Base-by-base conservation (phyloP, 192 early-diverging fungal species). In the Spizellomyces punctatus region DNA sequence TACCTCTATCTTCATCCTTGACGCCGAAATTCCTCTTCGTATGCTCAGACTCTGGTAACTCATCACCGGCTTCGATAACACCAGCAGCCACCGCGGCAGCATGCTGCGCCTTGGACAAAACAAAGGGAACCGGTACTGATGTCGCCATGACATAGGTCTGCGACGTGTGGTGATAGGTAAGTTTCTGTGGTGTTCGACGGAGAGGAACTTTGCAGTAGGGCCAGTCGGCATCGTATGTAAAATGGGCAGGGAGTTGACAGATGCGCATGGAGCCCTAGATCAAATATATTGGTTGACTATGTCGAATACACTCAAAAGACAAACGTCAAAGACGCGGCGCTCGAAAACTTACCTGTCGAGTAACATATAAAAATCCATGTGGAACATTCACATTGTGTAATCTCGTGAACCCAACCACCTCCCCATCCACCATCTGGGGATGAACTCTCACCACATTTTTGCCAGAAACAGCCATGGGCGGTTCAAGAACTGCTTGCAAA, bases 81-180 rank as follows among this genome's bases (percentile, higher is more conserved):
- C 83, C 86, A 1, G 83, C 79, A 1, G 78, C 73, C 46, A 87
- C 72, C 6, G 86, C 86, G 6, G 86, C 83, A 50, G 80, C 79
- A 72, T 87, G 78, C 52, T 83, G 80, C 0, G 86, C 86, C 67
- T 90, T 86, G 56, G 86, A 82, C 44, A 97, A 77, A 12, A 73
- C 64, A 74, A 96, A 96, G 6, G 82, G 79, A 16, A 79, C 77
- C 14, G 88, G 81, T 0, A 77, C 79, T 2, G 94, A 88, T 3
- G 94, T 87, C 2, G 93, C 84, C 3, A 93, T 79, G 8, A 88
- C 91, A 77, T 95, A 95, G 27, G 91, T 94, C 59, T 92, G 86
- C 60, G 92, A 91, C 47, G 86, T 74, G 21, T 91, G 84, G 70
- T 99, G 96, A 77, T 93, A 96, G 47, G 86, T 79, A 36, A 98